Evolutionary conservation across 1,284 basidiomycete genomes (phyloP).

Genomic region (Sphagnurus paluster): DNA sequence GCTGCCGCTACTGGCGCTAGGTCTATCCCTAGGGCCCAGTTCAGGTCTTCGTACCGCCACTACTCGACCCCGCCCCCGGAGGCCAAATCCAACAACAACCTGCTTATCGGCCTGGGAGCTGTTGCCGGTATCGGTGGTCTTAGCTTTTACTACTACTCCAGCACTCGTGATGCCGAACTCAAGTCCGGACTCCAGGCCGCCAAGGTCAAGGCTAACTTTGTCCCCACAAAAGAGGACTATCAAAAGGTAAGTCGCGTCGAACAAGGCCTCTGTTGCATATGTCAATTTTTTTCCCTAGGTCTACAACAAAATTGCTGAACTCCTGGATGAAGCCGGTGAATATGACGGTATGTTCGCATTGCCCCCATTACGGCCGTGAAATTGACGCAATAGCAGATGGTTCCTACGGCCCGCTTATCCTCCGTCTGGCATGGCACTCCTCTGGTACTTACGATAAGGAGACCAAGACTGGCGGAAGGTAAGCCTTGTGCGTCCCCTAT

Average conservation of each 20-base stretch:
- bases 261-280: neutral
- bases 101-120: conserved; percentile 59
- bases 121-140: conserved; percentile 48
- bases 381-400: conserved; percentile 60
- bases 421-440: conserved; percentile 93
- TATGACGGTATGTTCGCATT: conserved; percentile 75
- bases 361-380: conserved; percentile 5
- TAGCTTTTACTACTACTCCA: conserved; percentile 57
- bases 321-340: conserved; percentile 72
- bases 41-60: conserved; percentile 46
- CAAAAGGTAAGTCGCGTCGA: conserved; percentile 63
- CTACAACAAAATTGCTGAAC: conserved; percentile 82
- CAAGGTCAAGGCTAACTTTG: conserved; percentile 65
- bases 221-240: conserved; percentile 78
- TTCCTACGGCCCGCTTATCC: conserved; percentile 86
- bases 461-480: conserved; percentile 86
- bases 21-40: conserved; percentile 23
- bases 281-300: conserved; percentile 47
- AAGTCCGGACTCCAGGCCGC: conserved; percentile 61
- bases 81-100: conserved; percentile 50
- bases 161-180: conserved; percentile 48
- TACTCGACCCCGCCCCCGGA: conserved; percentile 54
- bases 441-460: conserved; percentile 93
- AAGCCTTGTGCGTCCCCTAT: conserved; percentile 19
- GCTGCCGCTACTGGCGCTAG: conserved; percentile 36